Conservation (phyloP, 495 filamentous ascomycete species). For the Podospora conica region DNA sequence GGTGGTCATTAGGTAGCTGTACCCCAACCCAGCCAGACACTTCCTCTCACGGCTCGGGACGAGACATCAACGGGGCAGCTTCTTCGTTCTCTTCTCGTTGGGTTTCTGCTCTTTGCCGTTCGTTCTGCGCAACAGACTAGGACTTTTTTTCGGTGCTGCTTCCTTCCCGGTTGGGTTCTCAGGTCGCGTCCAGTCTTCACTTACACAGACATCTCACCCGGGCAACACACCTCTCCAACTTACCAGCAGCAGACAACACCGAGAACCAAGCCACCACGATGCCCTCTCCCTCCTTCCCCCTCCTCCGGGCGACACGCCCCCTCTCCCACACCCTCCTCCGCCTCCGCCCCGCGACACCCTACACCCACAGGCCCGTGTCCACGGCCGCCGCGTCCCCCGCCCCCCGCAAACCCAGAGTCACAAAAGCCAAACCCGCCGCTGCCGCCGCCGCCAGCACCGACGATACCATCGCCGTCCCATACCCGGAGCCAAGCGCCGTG, state of each 20-base stretch:
- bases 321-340: neutral
- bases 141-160: neutral
- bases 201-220: neutral
- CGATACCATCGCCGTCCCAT: conserved; percentile 64
- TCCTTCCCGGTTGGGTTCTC: neutral
- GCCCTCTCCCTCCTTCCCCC: neutral
- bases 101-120: neutral
- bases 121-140: neutral
- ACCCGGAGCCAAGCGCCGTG: conserved; percentile 63
- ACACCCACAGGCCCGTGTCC: neutral
- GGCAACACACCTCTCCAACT: neutral
- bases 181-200: neutral
- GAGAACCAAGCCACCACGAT: neutral
- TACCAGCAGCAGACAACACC: neutral
- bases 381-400: neutral
- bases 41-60: neutral
- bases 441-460: conserved; percentile 71
- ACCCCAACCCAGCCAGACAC: neutral
- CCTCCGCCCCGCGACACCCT: neutral
- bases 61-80: neutral
- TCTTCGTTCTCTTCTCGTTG: neutral
- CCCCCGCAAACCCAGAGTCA: neutral
- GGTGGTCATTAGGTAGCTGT: neutral
- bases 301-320: neutral
- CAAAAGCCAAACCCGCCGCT: neutral